Base-by-base conservation (phyloP, 192 early-diverging fungal species). In the Coemansia sp. region DNA sequence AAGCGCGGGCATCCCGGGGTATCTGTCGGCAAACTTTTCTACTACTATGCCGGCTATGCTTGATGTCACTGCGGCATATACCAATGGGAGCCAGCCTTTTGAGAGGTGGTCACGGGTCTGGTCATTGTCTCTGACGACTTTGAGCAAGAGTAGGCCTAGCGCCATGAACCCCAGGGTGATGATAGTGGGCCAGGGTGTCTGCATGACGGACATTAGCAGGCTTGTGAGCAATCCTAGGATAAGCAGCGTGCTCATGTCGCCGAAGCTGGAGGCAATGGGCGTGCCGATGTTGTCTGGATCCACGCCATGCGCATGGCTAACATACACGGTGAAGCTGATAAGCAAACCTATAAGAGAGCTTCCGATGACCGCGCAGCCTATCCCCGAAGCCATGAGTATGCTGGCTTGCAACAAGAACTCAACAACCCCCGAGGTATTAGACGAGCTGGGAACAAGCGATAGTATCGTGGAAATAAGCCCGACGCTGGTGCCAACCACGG, bases 71-170 rank as follows among this genome's bases (percentile, higher is more conserved):
- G 92, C 90, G 8, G 93, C 91, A 39, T 83, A 77, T 11, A 91
- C 75, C 19, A 94, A 74, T 1, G 91, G 89, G 3, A 84, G 76
- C 90, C 91, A 94, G 24, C 90, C 93, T 34, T 80, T 81, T 61
- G 72, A 72, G 1, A 91, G 55, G n/a, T 91, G 78, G 50, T 83
- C 77, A 13, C 82, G 69, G 34, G 91, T 90, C 34, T 65, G 82
- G 29, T 83, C 81, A 75, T 92, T 91, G 0, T 58, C 28, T 34
- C 82, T 81, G 16, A 87, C 88, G 6, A 83, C 58, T 7, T 65
- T 48, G 3, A 81, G 62, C 14, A 81, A 48, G 1, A 67, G 5
- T 3, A 54, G 19, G 60, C 84, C 87, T 11, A 82, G 68, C 4
- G 83, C 82, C 19, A 85, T 69, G 24, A 73, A 58, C 1, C 45